Evolutionary conservation across 768 basidiomycete species (phyloP).

Genomic region (Termitomyces sp.): DNA sequence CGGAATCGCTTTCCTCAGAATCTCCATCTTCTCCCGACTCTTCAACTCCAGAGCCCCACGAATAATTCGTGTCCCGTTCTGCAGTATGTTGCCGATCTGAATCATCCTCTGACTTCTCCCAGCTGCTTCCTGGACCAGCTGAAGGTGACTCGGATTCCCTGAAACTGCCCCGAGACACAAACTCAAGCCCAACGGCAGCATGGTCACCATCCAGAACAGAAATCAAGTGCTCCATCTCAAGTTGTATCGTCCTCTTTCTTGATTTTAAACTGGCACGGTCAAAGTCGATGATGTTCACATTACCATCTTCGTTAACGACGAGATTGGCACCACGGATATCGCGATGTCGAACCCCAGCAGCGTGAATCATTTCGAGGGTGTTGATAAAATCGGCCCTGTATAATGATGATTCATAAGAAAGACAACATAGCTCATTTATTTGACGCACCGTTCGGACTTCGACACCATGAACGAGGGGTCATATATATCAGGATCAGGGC

Average conservation of each 20-base stretch:
- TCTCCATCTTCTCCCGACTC: too few species aligned
- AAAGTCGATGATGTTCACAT: slow-evolving; percentile 21
- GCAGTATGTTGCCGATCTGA: background rate
- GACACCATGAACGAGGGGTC: background rate
- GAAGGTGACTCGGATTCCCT: background rate
- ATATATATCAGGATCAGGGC: background rate
- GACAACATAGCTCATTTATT: too few species aligned
- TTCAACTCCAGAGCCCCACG: too few species aligned
- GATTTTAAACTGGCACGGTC: slow-evolving; percentile 11
- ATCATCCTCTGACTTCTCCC: background rate
- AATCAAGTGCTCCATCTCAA: background rate
- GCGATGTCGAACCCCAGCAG: slow-evolving; percentile 18
- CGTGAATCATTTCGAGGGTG: slow-evolving; percentile 17
- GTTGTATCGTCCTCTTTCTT: background rate
- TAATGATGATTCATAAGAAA: too few species aligned
- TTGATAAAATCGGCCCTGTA: background rate
- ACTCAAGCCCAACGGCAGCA: background rate
- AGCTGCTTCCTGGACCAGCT: background rate
- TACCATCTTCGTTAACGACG: slow-evolving; percentile 11
- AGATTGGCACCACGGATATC: slow-evolving; percentile 22
- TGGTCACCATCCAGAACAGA: background rate
- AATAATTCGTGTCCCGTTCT: background rate
- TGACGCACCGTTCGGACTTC: background rate
- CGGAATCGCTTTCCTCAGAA: too few species aligned
- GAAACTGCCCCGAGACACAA: background rate